Conservation (phyloP, 176 grass and related monocot species). For the Juncus effusus region DNA sequence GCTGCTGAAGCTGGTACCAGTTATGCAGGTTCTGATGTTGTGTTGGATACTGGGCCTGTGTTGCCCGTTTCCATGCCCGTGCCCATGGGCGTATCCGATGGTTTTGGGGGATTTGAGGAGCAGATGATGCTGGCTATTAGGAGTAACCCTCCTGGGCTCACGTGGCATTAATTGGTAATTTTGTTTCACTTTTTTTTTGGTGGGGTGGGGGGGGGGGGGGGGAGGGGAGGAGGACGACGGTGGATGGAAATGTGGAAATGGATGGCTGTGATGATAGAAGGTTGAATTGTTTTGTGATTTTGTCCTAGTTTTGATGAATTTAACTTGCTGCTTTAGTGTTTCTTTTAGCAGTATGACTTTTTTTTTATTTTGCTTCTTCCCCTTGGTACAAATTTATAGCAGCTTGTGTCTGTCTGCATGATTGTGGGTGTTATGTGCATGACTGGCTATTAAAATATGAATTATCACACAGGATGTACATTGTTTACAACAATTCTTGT, state of each 20-base stretch:
- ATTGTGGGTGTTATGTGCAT: slow-evolving; percentile 17
- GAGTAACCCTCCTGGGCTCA: slow-evolving; percentile 56
- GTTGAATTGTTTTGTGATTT: no score
- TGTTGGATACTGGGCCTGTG: slow-evolving; percentile 41
- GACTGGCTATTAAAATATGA: no score
- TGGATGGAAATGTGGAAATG: no score
- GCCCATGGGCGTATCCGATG: slow-evolving; percentile 32
- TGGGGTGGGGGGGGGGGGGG: slow-evolving; percentile 1
- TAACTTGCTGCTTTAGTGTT: slow-evolving; percentile 32
- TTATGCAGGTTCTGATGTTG: slow-evolving; percentile 67
- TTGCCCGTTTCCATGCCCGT: slow-evolving; percentile 39
- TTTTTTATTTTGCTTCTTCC: no score
- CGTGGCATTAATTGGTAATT: slow-evolving; percentile 63
- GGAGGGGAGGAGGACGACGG: no score
- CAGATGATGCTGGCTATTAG: slow-evolving; percentile 98
- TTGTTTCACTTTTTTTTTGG: slow-evolving; percentile 27
- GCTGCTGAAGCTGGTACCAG: slow-evolving; percentile 64
- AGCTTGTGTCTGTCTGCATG: slow-evolving; percentile 34
- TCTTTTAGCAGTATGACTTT: slow-evolving; percentile 37
- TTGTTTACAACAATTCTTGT: no score
- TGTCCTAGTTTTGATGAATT: no score
- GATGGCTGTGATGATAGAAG: no score
- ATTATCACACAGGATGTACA: no score
- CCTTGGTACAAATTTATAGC: no score
- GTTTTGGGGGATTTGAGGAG: slow-evolving; percentile 79